Base-by-base conservation (phyloP, 345 rosid species). In the Aegle marmelos region DNA sequence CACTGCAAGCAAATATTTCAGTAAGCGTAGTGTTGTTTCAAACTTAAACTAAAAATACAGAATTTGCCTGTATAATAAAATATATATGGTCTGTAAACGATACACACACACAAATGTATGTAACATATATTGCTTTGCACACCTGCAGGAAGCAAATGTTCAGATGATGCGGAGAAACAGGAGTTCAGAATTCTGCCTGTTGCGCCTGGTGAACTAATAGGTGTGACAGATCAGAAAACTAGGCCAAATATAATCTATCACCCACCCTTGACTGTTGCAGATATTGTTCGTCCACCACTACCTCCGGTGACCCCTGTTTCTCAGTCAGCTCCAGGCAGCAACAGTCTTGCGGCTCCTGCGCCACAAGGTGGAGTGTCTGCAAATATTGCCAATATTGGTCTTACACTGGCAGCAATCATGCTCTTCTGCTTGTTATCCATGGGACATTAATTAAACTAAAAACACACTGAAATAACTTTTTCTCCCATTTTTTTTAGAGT, bases 231-330 rank as follows among this genome's bases (percentile, higher is more conserved):
- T 27, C 39, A 73, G 45, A 78, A 62, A 67, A 81, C 75, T 45
- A 82, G 45, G 76, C 73, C 89, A 58, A 87, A 88, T 1, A 78
- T 82, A 61, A 50, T 19, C 24, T 85, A 90, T 30, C 96, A 91
- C 33, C 96, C 94, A 13, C 58, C 85, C 27, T 90, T 93, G 24
- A 82, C 76, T 0, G 79, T 86, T 61, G 82, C 79, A 7, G 94
- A 93, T 61, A 76, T 92, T n/a, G 85, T 83, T 24, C 94, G 91
- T 69, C 98, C 97, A 7, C 98, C 99, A 61, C 85, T 95, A 25
- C 98, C 98, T 2, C 85, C 94, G 0, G 94, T 90, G 65, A 68
- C 82, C 31, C 73, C 74, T 11, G 64, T 57, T 36, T 59, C 82
- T 21, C 2, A 24, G 30, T 9, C 84, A 9, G 14, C 76, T 65